These are phyloP conservation scores for Lavandula angustifolia DNA, from an alignment of 257 asterid species.

Conservation along the genomic window DNA sequence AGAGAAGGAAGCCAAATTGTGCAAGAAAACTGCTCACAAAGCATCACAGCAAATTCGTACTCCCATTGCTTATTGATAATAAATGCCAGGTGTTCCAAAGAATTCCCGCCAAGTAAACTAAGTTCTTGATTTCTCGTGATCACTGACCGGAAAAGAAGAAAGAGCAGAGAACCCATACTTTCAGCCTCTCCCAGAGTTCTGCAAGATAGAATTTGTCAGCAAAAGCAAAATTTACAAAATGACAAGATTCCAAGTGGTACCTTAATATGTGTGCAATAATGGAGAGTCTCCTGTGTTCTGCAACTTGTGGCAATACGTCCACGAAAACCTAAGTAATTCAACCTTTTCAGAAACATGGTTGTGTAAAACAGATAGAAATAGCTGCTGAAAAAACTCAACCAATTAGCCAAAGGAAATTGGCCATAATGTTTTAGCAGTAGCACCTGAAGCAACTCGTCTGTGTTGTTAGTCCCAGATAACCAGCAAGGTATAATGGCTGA, in stretches of 20 bases:
- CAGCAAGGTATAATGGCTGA: slow-evolving; percentile 90
- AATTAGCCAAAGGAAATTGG: background rate
- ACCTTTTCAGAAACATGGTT: slow-evolving; percentile 27
- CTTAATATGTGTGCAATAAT: slow-evolving; percentile 67
- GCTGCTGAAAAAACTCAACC: slow-evolving; percentile 11
- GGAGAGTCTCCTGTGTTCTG: slow-evolving; percentile 68
- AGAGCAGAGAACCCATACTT: slow-evolving; percentile 73
- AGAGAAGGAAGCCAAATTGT: slow-evolving; percentile 81
- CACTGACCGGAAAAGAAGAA: slow-evolving; percentile 69
- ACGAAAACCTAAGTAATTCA: slow-evolving; percentile 66
- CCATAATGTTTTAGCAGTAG: slow-evolving; percentile 17
- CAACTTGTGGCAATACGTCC: slow-evolving; percentile 69
- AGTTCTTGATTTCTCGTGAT: slow-evolving; percentile 49
- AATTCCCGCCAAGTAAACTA: slow-evolving; percentile 36
- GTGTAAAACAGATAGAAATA: slow-evolving; percentile 2
- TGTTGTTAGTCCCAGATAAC: slow-evolving; percentile 58
- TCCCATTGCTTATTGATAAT: slow-evolving; percentile 65
- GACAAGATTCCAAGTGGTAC: slow-evolving; percentile 39
- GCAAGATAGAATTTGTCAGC: slow-evolving; percentile 48
- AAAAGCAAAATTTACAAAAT: slow-evolving; percentile 24
- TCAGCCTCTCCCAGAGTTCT: slow-evolving; percentile 79
- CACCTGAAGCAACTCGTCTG: slow-evolving; percentile 84
- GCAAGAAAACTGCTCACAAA: slow-evolving; percentile 77
- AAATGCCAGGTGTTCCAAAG: slow-evolving; percentile 44
- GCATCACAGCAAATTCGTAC: slow-evolving; percentile 65